These are phyloP conservation scores for Discostella stelligeroides DNA, from an alignment of 108 stramenopile genomes.

Conservation along the genomic window DNA sequence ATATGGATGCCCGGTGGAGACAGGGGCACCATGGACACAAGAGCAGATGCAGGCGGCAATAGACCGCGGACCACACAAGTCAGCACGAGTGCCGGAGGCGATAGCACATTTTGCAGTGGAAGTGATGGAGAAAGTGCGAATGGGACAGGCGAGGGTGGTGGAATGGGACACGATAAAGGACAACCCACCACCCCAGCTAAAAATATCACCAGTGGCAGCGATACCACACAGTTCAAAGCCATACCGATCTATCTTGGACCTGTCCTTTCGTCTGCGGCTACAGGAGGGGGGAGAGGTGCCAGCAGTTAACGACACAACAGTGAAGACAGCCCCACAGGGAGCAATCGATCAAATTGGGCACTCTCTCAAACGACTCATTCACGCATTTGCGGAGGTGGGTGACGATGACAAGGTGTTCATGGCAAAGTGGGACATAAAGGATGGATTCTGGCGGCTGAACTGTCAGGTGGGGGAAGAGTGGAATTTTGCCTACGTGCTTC, in stretches of 20 bases:
- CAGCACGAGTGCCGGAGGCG: too few species aligned
- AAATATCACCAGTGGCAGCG: too few species aligned
- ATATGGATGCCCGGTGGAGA: too few species aligned
- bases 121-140: slow-evolving; percentile 18
- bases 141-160: slow-evolving; percentile 18
- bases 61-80: too few species aligned
- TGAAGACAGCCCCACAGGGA: slow-evolving; percentile 11
- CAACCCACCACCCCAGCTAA: too few species aligned
- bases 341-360: slow-evolving; percentile 22
- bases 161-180: slow-evolving; percentile 10
- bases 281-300: slow-evolving; percentile 4
- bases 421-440: too few species aligned
- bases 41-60: too few species aligned
- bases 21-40: too few species aligned
- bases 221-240: too few species aligned
- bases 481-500: slow-evolving; percentile 40
- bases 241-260: slow-evolving; percentile 23
- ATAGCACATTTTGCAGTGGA: too few species aligned
- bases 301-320: too few species aligned
- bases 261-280: slow-evolving; percentile 17
- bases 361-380: slow-evolving; percentile 7
- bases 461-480: slow-evolving; percentile 23
- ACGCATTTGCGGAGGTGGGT: slow-evolving; percentile 12
- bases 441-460: too few species aligned
- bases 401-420: slow-evolving; percentile 17